Evolutionary conservation across 106 monocot genomes (phyloP).

Genomic region (Allium fistulosum): DNA sequence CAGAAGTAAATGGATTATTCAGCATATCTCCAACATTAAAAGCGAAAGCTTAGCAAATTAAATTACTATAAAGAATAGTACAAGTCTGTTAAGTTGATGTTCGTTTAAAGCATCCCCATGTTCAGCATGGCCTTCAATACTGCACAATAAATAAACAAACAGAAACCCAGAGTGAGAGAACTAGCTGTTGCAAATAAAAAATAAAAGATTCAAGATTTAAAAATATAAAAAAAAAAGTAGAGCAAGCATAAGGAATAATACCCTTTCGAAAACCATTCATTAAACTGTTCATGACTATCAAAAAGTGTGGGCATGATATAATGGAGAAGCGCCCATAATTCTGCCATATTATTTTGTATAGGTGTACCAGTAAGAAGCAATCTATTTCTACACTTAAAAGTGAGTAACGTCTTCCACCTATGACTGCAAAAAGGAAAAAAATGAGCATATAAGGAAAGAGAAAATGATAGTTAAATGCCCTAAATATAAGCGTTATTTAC

Average conservation of each 20-base stretch:
- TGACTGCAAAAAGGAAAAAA: conserved; percentile 43
- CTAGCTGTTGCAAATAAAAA: neutral
- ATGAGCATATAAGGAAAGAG: too few relatives aligned
- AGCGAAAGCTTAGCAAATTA: neutral
- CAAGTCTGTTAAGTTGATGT: conserved; percentile 96
- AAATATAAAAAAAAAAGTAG: neutral
- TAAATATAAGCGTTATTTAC: too few relatives aligned
- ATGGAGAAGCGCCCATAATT: conserved; percentile 98
- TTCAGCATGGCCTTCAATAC: conserved; percentile 98
- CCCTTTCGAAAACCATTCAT: conserved; percentile 99
- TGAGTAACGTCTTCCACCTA: conserved; percentile 93
- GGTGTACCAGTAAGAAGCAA: conserved; percentile 97
- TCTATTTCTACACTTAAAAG: conserved; percentile 96
- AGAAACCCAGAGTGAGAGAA: conserved; percentile 4
- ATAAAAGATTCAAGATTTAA: neutral
- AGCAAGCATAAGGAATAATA: conserved; percentile 18
- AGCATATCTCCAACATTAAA: too few relatives aligned
- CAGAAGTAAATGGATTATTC: neutral
- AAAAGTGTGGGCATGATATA: conserved; percentile 99
- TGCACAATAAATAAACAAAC: conserved; percentile 21
- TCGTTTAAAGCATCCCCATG: conserved; percentile 97
- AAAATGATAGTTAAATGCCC: too few relatives aligned
- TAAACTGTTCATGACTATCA: conserved; percentile 97
- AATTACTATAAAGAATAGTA: conserved; percentile 14
- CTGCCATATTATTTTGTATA: conserved; percentile 99